Percentiles rank a stretch among this genome's conserved stretches.
These are phyloP conservation scores for Corymbia citriodora DNA, from an alignment of 441 rosid species.

Conservation along the genomic window DNA sequence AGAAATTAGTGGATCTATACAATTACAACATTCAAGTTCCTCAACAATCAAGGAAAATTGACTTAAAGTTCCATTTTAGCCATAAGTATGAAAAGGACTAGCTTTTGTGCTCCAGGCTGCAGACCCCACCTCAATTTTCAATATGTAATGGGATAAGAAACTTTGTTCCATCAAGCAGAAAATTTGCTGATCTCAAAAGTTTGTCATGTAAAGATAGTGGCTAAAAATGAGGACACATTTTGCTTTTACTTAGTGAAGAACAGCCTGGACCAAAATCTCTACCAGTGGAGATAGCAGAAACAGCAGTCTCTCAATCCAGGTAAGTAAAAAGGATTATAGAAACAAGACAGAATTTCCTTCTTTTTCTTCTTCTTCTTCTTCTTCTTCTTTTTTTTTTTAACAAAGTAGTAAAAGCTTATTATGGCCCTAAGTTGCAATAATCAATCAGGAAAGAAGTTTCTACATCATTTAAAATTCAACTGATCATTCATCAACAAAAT, in stretches of 20 bases:
- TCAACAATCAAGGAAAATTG: neutral
- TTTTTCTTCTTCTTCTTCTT: neutral
- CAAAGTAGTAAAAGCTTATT: neutral
- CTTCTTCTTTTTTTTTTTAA: neutral
- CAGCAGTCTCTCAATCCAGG: neutral
- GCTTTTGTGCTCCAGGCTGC: neutral
- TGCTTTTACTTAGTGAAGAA: neutral
- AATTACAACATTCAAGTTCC: neutral
- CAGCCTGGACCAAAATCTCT: neutral
- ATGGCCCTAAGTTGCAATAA: neutral
- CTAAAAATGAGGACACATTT: neutral
- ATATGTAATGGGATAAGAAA: neutral
- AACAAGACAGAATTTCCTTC: neutral
- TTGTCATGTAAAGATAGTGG: neutral
- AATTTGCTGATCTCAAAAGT: neutral
- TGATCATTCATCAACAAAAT: neutral
- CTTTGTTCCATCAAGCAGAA: neutral
- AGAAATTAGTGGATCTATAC: neutral
- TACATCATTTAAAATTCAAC: neutral
- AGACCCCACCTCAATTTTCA: neutral
- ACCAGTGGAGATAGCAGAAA: neutral
- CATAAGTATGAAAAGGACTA: neutral
- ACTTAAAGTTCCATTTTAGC: neutral
- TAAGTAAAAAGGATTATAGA: neutral
- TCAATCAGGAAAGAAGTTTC: neutral